These are phyloP conservation scores for Pythium plurisporium DNA, from an alignment of 352 stramenopile genomes.

Conservation along the genomic window DNA sequence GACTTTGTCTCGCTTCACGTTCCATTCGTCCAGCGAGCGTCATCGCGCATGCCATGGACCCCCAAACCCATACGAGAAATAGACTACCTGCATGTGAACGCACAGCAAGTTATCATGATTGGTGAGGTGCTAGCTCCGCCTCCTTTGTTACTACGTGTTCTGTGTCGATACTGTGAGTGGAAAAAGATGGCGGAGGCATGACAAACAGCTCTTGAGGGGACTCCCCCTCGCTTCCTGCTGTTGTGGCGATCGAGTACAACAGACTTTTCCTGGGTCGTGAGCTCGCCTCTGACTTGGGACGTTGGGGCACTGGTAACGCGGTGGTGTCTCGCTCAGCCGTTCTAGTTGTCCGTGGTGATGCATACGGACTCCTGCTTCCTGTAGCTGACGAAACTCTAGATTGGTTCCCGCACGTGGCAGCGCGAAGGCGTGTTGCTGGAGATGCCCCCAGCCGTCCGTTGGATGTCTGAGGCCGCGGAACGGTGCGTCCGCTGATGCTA, in stretches of 20 bases:
- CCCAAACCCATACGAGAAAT: not conserved
- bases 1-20: too few species aligned
- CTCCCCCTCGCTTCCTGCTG: not conserved
- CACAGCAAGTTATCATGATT: too few species aligned
- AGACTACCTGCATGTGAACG: too few species aligned
- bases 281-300: conserved; percentile 7
- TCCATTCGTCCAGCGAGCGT: too few species aligned
- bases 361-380: not conserved
- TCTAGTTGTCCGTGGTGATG: not conserved
- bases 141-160: too few species aligned
- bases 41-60: too few species aligned
- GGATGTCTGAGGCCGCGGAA: conserved; percentile 24
- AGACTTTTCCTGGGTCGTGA: conserved; percentile 3
- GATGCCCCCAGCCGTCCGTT: conserved; percentile 2
- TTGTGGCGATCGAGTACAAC: conserved; percentile 3
- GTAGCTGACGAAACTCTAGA: not conserved
- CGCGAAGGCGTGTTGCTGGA: not conserved
- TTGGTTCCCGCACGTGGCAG: not conserved
- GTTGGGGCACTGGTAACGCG: not conserved
- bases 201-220: conserved; percentile 1
- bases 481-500: not conserved
- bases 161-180: not conserved
- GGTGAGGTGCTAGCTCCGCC: too few species aligned
- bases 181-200: not conserved
- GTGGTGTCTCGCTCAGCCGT: not conserved